Base-by-base conservation (phyloP, 2,329 filamentous ascomycete species). In the Aspergillus piperis region DNA sequence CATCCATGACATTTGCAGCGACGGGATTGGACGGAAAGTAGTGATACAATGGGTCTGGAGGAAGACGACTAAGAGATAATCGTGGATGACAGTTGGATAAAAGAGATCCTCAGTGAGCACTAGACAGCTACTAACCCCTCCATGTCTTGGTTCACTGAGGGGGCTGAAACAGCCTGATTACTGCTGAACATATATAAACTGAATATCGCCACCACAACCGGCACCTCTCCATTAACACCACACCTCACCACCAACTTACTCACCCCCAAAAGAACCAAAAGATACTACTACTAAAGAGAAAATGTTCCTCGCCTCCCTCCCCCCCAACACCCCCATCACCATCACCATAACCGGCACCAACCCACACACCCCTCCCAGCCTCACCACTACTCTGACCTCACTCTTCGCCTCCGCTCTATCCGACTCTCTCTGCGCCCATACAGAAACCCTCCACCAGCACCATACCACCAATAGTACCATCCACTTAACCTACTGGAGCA, bases 401-500 rank as follows among this genome's bases (percentile, higher is more conserved):
- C 55, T 65, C 8, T 44, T 66, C 15, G 27, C 54, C 13, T 13
- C 32, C 41, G 47, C 47, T n/a, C 8, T 10, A 19, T 17, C 47
- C 15, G 25, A 50, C 47, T 17, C 15, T 30, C 39, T 60, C 11
- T 30, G 58, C 10, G n/a, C 52, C 8, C 48, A 61, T 51, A 56
- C 58, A 39, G 58, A 62, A 19, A 36, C 41, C 19, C 38, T 67
- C 8, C 25, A 50, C 8, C 65, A 67, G 57, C 55, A 62, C 32
- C 5, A 21, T 7, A 23, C 21, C 32, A 13, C 38, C 17, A 21
- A 62, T 62, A 2, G 52, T 51, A 30, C n/a, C n/a, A 42, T 66
- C 21, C 63, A 63, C 54, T 54, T 69, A 10, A 36, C 60, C 17
- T 66, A 63, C 36, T 66, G 66, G 64, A 54, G 52, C 8, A 59